Evolutionary conservation across 305 asterid species (phyloP).

Genomic region (Plantago lanceolata): DNA sequence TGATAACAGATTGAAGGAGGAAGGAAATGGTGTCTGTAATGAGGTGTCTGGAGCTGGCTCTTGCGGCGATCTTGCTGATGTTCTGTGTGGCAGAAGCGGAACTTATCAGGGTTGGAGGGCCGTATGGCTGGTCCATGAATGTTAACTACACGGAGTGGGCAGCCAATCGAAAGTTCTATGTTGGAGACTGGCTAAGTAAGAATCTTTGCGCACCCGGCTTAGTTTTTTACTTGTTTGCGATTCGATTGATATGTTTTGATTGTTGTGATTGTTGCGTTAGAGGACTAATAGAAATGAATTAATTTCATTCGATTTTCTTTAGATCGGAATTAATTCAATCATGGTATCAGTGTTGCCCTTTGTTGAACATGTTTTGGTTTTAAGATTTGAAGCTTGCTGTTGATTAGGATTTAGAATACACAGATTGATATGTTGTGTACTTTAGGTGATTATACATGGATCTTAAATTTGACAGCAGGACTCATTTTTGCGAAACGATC

Average conservation of each 20-base stretch:
- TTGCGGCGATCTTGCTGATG: conserved; percentile 29
- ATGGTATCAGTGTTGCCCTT: not conserved
- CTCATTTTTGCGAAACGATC: not conserved
- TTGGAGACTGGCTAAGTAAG: conserved; percentile 61
- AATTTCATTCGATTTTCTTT: not conserved
- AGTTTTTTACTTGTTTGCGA: not conserved
- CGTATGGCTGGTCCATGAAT: conserved; percentile 38
- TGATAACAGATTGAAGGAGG: not conserved
- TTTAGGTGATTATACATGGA: not conserved
- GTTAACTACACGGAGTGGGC: conserved; percentile 60
- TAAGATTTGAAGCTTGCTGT: too few relatives aligned
- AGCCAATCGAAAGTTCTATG: conserved; percentile 34
- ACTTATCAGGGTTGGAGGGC: conserved; percentile 42
- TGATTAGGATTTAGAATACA: too few relatives aligned
- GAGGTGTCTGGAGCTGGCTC: conserved; percentile 19
- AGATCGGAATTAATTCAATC: not conserved
- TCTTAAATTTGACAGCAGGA: not conserved
- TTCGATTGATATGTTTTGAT: too few relatives aligned
- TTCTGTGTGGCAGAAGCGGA: conserved; percentile 24
- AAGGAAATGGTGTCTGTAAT: not conserved
- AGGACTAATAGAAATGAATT: too few relatives aligned
- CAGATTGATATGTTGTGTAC: too few relatives aligned
- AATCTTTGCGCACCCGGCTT: not conserved
- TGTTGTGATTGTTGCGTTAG: too few relatives aligned
- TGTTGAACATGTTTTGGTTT: not conserved